These are phyloP conservation scores for Breviolum minutum DNA, from an alignment of 73 alveolate species.

Conservation along the genomic window DNA sequence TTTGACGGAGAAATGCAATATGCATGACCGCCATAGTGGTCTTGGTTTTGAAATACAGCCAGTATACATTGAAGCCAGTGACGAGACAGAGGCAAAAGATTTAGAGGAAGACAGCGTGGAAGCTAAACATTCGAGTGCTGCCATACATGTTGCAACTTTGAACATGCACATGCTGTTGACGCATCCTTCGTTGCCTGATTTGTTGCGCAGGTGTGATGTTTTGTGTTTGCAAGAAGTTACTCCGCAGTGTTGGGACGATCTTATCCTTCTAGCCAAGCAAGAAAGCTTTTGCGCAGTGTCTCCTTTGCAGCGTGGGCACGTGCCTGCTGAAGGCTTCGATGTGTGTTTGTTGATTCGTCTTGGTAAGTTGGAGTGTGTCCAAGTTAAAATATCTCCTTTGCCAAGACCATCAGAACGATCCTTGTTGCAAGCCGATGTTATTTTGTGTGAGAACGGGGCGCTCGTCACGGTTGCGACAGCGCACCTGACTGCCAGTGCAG, in stretches of 20 bases:
- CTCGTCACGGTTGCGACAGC: not conserved
- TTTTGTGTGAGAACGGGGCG: not conserved
- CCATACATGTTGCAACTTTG: not conserved
- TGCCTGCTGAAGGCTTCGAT: not conserved
- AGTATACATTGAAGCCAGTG: not conserved
- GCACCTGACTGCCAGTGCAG: not conserved
- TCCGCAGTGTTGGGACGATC: not conserved
- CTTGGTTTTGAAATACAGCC: slow-evolving; percentile 1
- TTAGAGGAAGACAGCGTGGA: too few relatives aligned
- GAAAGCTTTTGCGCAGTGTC: not conserved
- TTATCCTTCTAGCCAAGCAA: not conserved
- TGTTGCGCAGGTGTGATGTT: not conserved
- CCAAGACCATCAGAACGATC: not conserved
- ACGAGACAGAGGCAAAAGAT: not conserved
- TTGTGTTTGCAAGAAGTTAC: slow-evolving; percentile 25
- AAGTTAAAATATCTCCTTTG: not conserved
- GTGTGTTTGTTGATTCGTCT: not conserved
- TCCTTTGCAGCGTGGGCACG: not conserved
- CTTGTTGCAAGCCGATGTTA: not conserved
- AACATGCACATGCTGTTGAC: not conserved
- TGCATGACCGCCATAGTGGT: slow-evolving; percentile 23
- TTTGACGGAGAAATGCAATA: slow-evolving; percentile 18
- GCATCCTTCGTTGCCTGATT: not conserved
- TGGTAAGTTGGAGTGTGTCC: not conserved
- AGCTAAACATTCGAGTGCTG: not conserved